Conservation (phyloP, 208 protist genomes). For the Leishmania major region DNA sequence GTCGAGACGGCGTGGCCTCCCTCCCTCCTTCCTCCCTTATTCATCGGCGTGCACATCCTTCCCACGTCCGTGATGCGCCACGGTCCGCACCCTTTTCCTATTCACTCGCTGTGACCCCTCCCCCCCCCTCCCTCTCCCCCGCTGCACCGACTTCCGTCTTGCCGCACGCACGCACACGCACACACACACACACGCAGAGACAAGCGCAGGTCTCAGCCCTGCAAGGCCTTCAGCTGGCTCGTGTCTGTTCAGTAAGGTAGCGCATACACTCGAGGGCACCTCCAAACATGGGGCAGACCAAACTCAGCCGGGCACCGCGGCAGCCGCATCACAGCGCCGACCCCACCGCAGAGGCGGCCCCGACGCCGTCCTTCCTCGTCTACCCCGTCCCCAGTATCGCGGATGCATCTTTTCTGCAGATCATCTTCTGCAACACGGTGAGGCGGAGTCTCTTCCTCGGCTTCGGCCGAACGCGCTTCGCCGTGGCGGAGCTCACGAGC, state of each 20-base stretch:
- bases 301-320: background rate
- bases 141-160: too few species aligned
- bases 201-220: background rate
- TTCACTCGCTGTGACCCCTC: too few species aligned
- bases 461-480: conserved; percentile 58
- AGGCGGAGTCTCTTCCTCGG: conserved; percentile 63
- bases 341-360: background rate
- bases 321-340: background rate
- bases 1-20: background rate
- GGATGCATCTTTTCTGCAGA: conserved; percentile 70
- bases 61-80: too few species aligned
- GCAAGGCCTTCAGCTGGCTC: background rate
- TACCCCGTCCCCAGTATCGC: conserved; percentile 71
- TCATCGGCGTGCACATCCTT: background rate
- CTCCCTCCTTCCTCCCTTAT: background rate
- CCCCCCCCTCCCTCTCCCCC: background rate
- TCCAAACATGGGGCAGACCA: background rate
- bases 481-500: conserved; percentile 61
- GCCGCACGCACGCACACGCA: background rate
- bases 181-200: background rate
- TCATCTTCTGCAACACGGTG: conserved; percentile 58
- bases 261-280: background rate
- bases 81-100: too few species aligned
- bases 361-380: conserved; percentile 53
- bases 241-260: background rate